These are phyloP conservation scores for Adansonia grandidieri DNA, from an alignment of 441 rosid species.

Conservation along the genomic window DNA sequence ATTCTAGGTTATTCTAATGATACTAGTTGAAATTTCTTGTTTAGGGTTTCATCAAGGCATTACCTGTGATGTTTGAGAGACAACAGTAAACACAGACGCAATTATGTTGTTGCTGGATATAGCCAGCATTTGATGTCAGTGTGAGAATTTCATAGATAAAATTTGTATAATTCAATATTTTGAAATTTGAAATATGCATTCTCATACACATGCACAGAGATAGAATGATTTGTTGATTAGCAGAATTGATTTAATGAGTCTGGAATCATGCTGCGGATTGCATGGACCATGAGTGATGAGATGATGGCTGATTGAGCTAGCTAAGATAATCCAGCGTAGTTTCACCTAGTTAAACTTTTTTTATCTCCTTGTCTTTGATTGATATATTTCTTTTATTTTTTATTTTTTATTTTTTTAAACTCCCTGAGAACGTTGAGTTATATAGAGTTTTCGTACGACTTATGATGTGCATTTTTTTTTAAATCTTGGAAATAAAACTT, in stretches of 20 bases:
- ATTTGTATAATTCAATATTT: not conserved
- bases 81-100: not conserved
- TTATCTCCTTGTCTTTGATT: not conserved
- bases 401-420: not conserved
- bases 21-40: not conserved
- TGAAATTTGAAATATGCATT: not conserved
- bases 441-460: not conserved
- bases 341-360: not conserved
- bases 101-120: not conserved
- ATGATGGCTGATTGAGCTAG: not conserved
- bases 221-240: too few species aligned
- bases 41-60: not conserved
- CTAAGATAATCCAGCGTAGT: not conserved
- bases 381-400: not conserved
- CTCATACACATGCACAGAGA: not conserved
- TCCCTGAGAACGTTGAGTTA: too few species aligned
- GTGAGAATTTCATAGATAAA: not conserved
- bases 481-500: not conserved
- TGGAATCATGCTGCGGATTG: too few species aligned
- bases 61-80: not conserved
- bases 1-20: slow-evolving; percentile 9
- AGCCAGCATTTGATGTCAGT: not conserved
- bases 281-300: not conserved
- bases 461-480: not conserved
- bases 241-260: too few species aligned